phyloP scores from a whole-genome alignment of 257 asterid species.

The Solanum sejunctum region DNA sequence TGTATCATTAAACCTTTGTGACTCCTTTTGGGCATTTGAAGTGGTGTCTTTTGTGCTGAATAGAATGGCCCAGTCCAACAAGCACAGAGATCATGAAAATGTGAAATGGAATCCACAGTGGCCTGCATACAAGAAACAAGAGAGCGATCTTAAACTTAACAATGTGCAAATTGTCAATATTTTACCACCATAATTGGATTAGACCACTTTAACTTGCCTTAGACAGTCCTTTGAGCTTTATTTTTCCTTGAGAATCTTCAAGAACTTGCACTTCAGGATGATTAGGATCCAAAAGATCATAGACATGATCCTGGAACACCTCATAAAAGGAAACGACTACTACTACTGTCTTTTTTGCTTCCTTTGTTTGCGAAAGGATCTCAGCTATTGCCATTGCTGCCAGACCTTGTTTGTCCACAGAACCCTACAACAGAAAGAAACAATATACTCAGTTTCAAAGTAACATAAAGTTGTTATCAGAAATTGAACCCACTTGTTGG shows the following conservation, averaged over 20 bases:
- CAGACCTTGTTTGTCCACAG: slow-evolving; percentile 54
- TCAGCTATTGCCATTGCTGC: slow-evolving; percentile 56
- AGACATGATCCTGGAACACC: slow-evolving; percentile 47
- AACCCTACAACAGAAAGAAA: slow-evolving; percentile 34
- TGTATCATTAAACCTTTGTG: slow-evolving; percentile 61
- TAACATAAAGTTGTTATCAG: background rate
- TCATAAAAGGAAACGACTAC: slow-evolving; percentile 56
- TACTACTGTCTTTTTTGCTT: slow-evolving; percentile 26
- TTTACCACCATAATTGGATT: background rate
- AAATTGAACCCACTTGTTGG: background rate
- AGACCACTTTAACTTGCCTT: slow-evolving; percentile 28
- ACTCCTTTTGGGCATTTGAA: slow-evolving; percentile 29
- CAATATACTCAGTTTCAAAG: background rate
- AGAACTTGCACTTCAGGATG: slow-evolving; percentile 46
- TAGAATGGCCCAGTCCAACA: slow-evolving; percentile 13
- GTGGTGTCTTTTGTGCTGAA: slow-evolving; percentile 18
- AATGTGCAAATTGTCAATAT: background rate
- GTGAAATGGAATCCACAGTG: slow-evolving; percentile 32
- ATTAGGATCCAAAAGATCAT: slow-evolving; percentile 54
- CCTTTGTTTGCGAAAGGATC: slow-evolving; percentile 42
- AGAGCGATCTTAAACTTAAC: background rate
- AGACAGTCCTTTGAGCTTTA: slow-evolving; percentile 74
- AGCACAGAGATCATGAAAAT: slow-evolving; percentile 32
- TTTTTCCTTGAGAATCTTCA: slow-evolving; percentile 56
- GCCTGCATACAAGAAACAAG: slow-evolving; percentile 27